A percentile compares a stretch with the other conserved stretches of the same genome.
phyloP scores from a whole-genome alignment of 805 yeast species.

The Ogataea trehaloabstinens region DNA sequence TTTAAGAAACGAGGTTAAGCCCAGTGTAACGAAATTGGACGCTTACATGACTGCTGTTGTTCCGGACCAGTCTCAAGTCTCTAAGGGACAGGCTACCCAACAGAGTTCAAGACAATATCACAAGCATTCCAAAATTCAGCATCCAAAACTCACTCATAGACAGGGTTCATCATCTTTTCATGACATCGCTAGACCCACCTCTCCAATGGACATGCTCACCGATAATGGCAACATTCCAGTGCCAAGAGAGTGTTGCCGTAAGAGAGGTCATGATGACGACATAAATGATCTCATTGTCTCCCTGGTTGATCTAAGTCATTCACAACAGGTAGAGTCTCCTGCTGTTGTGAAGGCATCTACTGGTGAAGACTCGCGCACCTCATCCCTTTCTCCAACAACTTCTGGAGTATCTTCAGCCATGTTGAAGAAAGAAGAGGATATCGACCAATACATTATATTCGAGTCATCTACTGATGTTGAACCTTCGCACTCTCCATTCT shows the following conservation, averaged over 20 bases:
- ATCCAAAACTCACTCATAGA: too few species aligned
- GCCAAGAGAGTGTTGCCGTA: conserved; percentile 8
- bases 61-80: conserved; percentile 1
- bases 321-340: conserved; percentile 18
- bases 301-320: conserved; percentile 32
- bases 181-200: neutral
- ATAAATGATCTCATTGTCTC: conserved; percentile 36
- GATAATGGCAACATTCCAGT: conserved; percentile 5
- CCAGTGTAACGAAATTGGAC: neutral
- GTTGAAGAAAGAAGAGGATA: conserved; percentile 8
- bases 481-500: conserved; percentile 17
- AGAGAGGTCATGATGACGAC: conserved; percentile 34
- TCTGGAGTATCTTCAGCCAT: conserved; percentile 1
- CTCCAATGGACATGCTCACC: conserved; percentile 9
- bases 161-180: neutral
- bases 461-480: conserved; percentile 11
- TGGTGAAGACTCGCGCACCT: neutral
- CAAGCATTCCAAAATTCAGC: too few species aligned
- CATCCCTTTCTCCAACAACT: neutral
- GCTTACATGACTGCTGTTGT: neutral
- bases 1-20: conserved; percentile 27
- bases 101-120: too few species aligned
- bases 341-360: neutral
- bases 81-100: conserved; percentile 1
- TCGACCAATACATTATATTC: conserved; percentile 16